These are phyloP conservation scores for Suhomyces guaymorum DNA, from an alignment of 1,139 yeast genomes.

Conservation along the genomic window DNA sequence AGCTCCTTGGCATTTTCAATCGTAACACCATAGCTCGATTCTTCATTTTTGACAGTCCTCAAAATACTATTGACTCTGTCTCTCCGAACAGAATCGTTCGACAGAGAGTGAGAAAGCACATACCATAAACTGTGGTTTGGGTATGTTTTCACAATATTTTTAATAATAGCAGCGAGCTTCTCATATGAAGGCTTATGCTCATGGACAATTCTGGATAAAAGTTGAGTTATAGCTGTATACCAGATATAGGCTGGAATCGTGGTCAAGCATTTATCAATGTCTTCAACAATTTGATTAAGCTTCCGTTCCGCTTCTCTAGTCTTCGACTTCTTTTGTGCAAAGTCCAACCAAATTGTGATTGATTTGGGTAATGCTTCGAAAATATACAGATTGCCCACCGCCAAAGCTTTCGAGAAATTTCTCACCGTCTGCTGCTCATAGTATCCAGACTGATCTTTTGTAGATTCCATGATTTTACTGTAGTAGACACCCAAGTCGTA, in stretches of 20 bases:
- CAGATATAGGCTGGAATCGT: conserved; percentile 65
- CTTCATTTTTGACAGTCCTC: conserved; percentile 19
- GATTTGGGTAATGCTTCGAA: conserved; percentile 89
- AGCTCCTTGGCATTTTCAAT: conserved; percentile 35
- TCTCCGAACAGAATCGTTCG: conserved; percentile 60
- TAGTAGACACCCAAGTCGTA: conserved; percentile 80
- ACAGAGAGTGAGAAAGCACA: conserved; percentile 69
- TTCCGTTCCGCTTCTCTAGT: conserved; percentile 39
- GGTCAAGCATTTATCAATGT: conserved; percentile 48
- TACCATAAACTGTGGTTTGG: conserved; percentile 89
- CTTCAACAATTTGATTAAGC: conserved; percentile 50
- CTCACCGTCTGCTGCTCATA: conserved; percentile 66
- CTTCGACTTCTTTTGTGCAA: conserved; percentile 45
- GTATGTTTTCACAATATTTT: conserved; percentile 59
- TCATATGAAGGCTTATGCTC: conserved; percentile 57
- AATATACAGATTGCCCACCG: conserved; percentile 66
- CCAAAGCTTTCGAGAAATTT: conserved; percentile 66
- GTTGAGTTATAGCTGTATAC: conserved; percentile 85
- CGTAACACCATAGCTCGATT: conserved; percentile 16
- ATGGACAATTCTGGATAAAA: conserved; percentile 77
- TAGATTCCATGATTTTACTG: conserved; percentile 72
- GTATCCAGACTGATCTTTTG: conserved; percentile 53
- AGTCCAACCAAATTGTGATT: conserved; percentile 89
- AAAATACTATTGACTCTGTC: conserved; percentile 46
- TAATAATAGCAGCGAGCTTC: conserved; percentile 57